Evolutionary conservation across 2,329 filamentous ascomycete species (phyloP).

Genomic region (Neopestalotiopsis sp.): DNA sequence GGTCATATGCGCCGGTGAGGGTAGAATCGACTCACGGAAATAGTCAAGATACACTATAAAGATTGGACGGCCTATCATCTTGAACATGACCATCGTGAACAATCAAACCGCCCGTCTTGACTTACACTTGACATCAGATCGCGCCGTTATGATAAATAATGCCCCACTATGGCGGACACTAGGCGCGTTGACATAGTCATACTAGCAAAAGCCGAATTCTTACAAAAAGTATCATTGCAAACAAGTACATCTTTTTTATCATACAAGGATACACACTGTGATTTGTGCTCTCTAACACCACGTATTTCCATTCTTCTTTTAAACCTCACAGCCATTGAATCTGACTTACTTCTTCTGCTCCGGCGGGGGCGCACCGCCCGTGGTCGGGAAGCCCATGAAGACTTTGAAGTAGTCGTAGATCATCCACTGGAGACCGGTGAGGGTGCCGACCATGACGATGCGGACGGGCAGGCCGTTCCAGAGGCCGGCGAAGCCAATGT

Average conservation of each 20-base stretch:
- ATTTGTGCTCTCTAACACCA: background rate
- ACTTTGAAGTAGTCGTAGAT: constrained; percentile 94
- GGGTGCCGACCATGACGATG: constrained; percentile 87
- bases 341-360: constrained; percentile 50
- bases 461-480: constrained; percentile 88
- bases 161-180: too few relatives aligned
- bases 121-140: too few relatives aligned
- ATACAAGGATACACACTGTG: background rate
- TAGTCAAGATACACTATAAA: too few relatives aligned
- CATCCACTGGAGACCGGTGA: constrained; percentile 91
- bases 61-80: too few relatives aligned
- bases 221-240: background rate
- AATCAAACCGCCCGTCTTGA: too few relatives aligned
- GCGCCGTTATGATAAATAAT: too few relatives aligned
- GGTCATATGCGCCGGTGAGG: too few relatives aligned
- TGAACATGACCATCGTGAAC: too few relatives aligned
- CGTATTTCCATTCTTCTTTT: background rate
- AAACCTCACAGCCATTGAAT: background rate
- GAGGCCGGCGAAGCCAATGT: constrained; percentile 85
- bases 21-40: too few relatives aligned
- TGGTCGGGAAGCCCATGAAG: constrained; percentile 86
- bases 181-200: too few relatives aligned
- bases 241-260: background rate
- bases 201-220: background rate
- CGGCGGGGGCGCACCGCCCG: constrained; percentile 67